phyloP scores from a whole-genome alignment of 2,329 filamentous ascomycete species.

The Botrytis tulipae region DNA sequence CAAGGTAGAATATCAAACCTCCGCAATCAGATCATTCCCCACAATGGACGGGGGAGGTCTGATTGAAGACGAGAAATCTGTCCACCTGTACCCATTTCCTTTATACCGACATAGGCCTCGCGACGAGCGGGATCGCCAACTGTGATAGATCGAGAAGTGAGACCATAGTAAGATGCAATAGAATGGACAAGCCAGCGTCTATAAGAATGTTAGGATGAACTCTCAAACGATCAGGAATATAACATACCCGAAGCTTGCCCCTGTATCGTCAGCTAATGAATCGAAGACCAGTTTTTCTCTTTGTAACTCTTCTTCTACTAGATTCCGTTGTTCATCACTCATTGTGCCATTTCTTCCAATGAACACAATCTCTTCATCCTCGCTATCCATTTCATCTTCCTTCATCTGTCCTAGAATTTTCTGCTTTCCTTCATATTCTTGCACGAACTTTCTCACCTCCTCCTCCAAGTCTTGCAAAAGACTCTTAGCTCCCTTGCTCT shows the following conservation, averaged over 20 bases:
- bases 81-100: conserved; percentile 42
- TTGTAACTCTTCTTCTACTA: conserved; percentile 51
- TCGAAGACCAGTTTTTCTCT: conserved; percentile 78
- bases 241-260: conserved; percentile 72
- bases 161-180: conserved; percentile 85
- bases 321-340: conserved; percentile 50
- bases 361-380: conserved; percentile 90
- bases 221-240: conserved; percentile 20
- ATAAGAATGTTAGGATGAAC: conserved; percentile 26
- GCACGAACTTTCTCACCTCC: conserved; percentile 74
- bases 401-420: conserved; percentile 13
- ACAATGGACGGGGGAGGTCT: conserved; percentile 59
- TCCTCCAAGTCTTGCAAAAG: conserved; percentile 83
- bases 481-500: conserved; percentile 69
- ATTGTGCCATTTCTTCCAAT: conserved; percentile 67
- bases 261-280: conserved; percentile 69
- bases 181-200: conserved; percentile 92
- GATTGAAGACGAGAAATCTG: conserved; percentile 27
- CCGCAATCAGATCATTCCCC: conserved; percentile 43
- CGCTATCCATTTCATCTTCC: conserved; percentile 45
- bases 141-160: conserved; percentile 78
- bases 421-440: conserved; percentile 52
- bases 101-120: conserved; percentile 80
- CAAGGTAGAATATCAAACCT: neutral
- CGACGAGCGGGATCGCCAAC: conserved; percentile 68